These are phyloP conservation scores for Penicillium steckii DNA, from an alignment of 495 filamentous ascomycete species.

Conservation along the genomic window DNA sequence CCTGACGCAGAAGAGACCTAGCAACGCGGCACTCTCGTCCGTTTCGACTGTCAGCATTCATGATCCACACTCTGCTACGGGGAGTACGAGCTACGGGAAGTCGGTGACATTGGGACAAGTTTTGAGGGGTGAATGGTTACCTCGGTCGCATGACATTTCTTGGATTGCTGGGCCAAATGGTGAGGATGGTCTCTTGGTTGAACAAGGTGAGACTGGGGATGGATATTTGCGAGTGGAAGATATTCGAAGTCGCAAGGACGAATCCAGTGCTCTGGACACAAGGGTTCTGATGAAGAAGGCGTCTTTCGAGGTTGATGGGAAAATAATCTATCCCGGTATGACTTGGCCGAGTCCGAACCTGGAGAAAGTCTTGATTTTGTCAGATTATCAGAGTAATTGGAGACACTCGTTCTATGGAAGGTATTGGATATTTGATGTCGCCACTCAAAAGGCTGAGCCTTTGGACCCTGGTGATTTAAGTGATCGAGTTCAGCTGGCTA, in stretches of 20 bases:
- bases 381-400: slow-evolving; percentile 73
- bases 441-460: slow-evolving; percentile 72
- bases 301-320: slow-evolving; percentile 55
- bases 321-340: slow-evolving; percentile 49
- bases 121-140: slow-evolving; percentile 66
- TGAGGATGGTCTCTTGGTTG: slow-evolving; percentile 82
- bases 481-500: slow-evolving; percentile 77
- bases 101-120: slow-evolving; percentile 81
- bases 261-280: slow-evolving; percentile 42
- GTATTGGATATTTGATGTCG: slow-evolving; percentile 95
- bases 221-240: slow-evolving; percentile 87
- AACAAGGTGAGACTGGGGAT: slow-evolving; percentile 55
- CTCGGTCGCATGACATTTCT: slow-evolving; percentile 67
- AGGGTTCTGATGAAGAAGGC: slow-evolving; percentile 72
- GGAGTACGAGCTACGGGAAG: slow-evolving; percentile 66
- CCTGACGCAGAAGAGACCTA: slow-evolving; percentile 50
- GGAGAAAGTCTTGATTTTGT: slow-evolving; percentile 78
- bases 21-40: slow-evolving; percentile 21
- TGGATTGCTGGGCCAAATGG: slow-evolving; percentile 87
- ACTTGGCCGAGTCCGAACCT: slow-evolving; percentile 80
- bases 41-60: slow-evolving; percentile 19
- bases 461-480: slow-evolving; percentile 67
- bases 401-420: slow-evolving; percentile 79
- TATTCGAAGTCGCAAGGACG: slow-evolving; percentile 58
- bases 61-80: slow-evolving; percentile 66